Evolutionary conservation across 768 basidiomycete species (phyloP).

Genomic region (Peribolospora kevripleyi): DNA sequence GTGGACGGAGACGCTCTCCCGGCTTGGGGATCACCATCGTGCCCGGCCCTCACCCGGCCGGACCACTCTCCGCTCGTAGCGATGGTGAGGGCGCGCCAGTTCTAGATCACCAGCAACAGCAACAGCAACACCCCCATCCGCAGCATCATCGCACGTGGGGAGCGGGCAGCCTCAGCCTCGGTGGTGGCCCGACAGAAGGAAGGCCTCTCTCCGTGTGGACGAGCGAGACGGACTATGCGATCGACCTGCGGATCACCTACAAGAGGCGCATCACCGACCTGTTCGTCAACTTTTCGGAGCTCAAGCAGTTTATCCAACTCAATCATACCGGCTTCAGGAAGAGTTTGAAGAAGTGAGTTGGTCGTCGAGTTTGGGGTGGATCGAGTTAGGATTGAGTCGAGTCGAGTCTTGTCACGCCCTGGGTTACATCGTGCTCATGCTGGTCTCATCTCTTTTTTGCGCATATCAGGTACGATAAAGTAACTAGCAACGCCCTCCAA

Average conservation of each 20-base stretch:
- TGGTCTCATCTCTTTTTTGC: not conserved
- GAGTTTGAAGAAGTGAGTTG: constrained; percentile 67
- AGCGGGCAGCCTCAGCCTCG: not conserved
- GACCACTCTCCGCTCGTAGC: no score
- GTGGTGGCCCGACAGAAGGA: constrained; percentile 18
- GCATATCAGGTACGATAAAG: constrained; percentile 64
- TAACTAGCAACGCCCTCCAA: constrained; percentile 39
- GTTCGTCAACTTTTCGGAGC: constrained; percentile 31
- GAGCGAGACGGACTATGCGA: constrained; percentile 50
- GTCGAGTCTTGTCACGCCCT: not conserved
- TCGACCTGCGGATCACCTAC: constrained; percentile 57
- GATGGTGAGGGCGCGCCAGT: no score
- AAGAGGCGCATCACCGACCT: constrained; percentile 68
- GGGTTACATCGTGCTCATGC: not conserved
- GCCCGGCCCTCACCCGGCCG: no score
- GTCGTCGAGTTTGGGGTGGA: not conserved
- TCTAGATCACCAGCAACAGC: no score
- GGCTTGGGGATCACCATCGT: no score
- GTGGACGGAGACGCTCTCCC: no score
- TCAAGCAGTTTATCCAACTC: constrained; percentile 68
- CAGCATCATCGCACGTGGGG: no score
- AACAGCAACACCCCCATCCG: no score
- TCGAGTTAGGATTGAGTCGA: no score
- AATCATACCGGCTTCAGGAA: constrained; percentile 87
- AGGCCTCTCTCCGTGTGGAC: constrained; percentile 38